Percentiles rank a stretch among this genome's conserved stretches.
These are phyloP conservation scores for Claviceps sp. DNA, from an alignment of 2,329 filamentous ascomycete species.

Conservation along the genomic window DNA sequence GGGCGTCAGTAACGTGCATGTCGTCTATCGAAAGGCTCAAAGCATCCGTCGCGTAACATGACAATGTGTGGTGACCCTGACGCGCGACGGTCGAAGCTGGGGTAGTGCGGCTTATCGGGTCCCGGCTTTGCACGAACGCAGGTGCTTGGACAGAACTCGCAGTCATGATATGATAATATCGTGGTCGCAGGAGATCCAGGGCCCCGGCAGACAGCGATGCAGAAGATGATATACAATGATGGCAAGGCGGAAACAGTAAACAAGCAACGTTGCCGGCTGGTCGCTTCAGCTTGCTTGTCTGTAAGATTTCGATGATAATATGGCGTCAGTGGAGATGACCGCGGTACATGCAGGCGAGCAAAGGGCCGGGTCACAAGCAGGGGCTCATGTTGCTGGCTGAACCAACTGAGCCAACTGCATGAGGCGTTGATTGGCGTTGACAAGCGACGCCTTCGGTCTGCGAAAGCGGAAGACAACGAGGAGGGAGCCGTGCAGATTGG, in stretches of 20 bases:
- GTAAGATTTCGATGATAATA: slow-evolving; percentile 1
- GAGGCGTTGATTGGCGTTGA: neutral
- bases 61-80: slow-evolving; percentile 10
- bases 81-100: slow-evolving; percentile 13
- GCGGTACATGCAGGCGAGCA: neutral
- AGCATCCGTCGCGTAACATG: slow-evolving; percentile 25
- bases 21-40: slow-evolving; percentile 27
- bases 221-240: slow-evolving; percentile 21
- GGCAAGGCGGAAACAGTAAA: slow-evolving; percentile 2
- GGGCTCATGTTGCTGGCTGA: slow-evolving; percentile 18
- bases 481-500: no score
- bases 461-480: neutral
- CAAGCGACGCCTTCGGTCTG: neutral
- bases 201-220: neutral
- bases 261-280: neutral
- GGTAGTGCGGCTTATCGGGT: slow-evolving; percentile 21
- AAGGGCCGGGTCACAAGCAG: slow-evolving; percentile 17
- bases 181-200: no score
- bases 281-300: neutral
- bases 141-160: slow-evolving; percentile 29
- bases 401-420: slow-evolving; percentile 4
- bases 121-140: slow-evolving; percentile 25
- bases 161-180: slow-evolving; percentile 22
- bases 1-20: slow-evolving; percentile 17
- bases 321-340: slow-evolving; percentile 8